Evolutionary conservation across 2,329 filamentous ascomycete genomes (phyloP), one percentile per base, ranked within the genome.

Genomic region (Cordyceps fumosorosea): DNA sequence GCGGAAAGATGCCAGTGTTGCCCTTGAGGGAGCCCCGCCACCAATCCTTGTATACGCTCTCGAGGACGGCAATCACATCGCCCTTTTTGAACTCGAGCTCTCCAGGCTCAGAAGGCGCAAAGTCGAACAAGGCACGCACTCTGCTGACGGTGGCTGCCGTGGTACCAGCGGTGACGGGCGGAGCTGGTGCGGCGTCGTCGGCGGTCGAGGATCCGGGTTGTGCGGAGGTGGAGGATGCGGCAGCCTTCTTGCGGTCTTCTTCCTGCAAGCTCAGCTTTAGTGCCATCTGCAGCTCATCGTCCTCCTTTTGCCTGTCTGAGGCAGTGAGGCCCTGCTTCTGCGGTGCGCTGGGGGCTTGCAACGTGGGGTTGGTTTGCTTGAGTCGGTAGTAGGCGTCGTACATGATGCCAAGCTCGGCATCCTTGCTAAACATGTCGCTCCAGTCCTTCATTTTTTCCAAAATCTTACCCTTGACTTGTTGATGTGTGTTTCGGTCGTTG

Each of bases 11-110:
- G 68, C 95, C 95, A 7, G 92, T 97, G 75, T 97, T 91, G 22
- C 95, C 95, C 72, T 93, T 87, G 63, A 99, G 79, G 48, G 93
- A 96, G 1, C 95, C 95, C 69, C 96, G 93, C 95, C 95, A 99
- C 95, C 95, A 99, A 75, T 99, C 95, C 76, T 98, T 99, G 79
- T 96, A 99, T 1, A 98, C 95, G 1, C 93, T 97, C 76, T 98
- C 95, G 47, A 99, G 81, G 18, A 99, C 95, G 1, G 95, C 93
- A 74, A 99, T 99, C 47, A 98, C 89, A 73, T 99, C 95, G 32
- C 95, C 93, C 77, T 96, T 96, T 68, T 93, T 89, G 75, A 99
- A 99, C 68, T 96, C 92, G 65, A 99, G 81, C 78, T 99, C 95
- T 54, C 93, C 95, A 0, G 92, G 86, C 74, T 99, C 95, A 0